A percentile compares a stretch with the other conserved stretches of the same genome.
phyloP scores from a whole-genome alignment of 345 rosid species.

The Lepidium africanum region DNA sequence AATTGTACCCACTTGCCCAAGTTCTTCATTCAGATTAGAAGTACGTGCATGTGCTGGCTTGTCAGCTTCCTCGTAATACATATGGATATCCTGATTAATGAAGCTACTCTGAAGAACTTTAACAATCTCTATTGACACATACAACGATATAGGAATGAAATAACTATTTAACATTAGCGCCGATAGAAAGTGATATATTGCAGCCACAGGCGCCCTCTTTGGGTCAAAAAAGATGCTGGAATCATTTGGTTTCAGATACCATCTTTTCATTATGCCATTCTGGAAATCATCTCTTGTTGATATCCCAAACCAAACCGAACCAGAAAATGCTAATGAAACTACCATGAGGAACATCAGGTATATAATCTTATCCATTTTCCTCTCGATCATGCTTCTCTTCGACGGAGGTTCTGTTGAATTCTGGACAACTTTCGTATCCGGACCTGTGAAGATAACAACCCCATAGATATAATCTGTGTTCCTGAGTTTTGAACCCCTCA shows the following conservation, averaged over 20 bases:
- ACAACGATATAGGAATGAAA: slow-evolving; percentile 94
- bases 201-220: slow-evolving; percentile 38
- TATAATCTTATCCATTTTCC: slow-evolving; percentile 73
- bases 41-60: slow-evolving; percentile 91
- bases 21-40: slow-evolving; percentile 93
- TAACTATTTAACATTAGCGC: slow-evolving; percentile 61
- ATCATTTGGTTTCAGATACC: slow-evolving; percentile 76
- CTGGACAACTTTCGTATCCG: slow-evolving; percentile 89
- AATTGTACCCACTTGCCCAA: slow-evolving; percentile 88
- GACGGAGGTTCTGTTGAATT: slow-evolving; percentile 89
- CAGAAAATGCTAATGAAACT: slow-evolving; percentile 47
- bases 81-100: slow-evolving; percentile 77
- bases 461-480: slow-evolving; percentile 84
- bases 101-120: slow-evolving; percentile 84
- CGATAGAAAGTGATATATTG: slow-evolving; percentile 61
- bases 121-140: slow-evolving; percentile 84
- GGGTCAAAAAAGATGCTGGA: slow-evolving; percentile 60
- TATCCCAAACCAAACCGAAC: slow-evolving; percentile 68
- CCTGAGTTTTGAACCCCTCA: slow-evolving; percentile 87
- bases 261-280: slow-evolving; percentile 59
- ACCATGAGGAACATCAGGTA: slow-evolving; percentile 59
- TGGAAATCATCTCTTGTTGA: slow-evolving; percentile 50
- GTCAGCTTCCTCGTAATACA: slow-evolving; percentile 83
- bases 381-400: slow-evolving; percentile 85
- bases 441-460: slow-evolving; percentile 82